Evolutionary conservation across 164 flowering plant species (phyloP), one percentile per base, ranked within the genome.

Genomic region (Nymphaea thermarum): DNA sequence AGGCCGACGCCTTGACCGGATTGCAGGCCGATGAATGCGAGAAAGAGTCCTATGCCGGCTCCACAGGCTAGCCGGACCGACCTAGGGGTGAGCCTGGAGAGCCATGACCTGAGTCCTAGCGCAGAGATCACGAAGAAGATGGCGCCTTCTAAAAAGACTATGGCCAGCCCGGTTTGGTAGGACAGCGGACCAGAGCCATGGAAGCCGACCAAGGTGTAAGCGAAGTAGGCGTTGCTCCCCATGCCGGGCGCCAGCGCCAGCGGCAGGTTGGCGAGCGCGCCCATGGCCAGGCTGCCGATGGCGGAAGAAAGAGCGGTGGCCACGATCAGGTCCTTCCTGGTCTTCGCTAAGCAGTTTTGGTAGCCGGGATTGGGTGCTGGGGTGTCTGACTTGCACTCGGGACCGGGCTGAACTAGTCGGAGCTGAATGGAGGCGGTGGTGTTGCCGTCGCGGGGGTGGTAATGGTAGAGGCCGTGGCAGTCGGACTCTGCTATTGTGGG

Each of bases 141-240:
- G 59, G 80, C 78, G 0, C 87, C 94, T 70, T 90, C 91, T 12
- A 87, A 72, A 10, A 87, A 63, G 25, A 83, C 83, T 4, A 92
- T 71, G 1, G 95, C 91, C 60, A 89, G 70, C 3, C 87, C 91
- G 5, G 98, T 87, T 43, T 71, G 68, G 71, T 86, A 92, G 0
- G 86, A 78, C 7, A 92, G 75, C 62, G 89, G 25, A 43, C 94
- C 93, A 7, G 88, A 78, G 14, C 98, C 94, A 73, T 85, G 94
- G 68, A 86, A 87, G 66, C 98, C 98, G 73, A 92, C 93, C 7
- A 90, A 51, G 71, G 80, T 85, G 63, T 88, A 92, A 5, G 96
- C 89, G 65, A 90, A 68, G 78, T 87, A 92, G 10, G 94, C 94
- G 65, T 92, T 92, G 5, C 85, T 74, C 6, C 98, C 98, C 96